phyloP scores from a whole-genome alignment of 2,329 filamentous ascomycete species.

The Monilinia fructicola region DNA sequence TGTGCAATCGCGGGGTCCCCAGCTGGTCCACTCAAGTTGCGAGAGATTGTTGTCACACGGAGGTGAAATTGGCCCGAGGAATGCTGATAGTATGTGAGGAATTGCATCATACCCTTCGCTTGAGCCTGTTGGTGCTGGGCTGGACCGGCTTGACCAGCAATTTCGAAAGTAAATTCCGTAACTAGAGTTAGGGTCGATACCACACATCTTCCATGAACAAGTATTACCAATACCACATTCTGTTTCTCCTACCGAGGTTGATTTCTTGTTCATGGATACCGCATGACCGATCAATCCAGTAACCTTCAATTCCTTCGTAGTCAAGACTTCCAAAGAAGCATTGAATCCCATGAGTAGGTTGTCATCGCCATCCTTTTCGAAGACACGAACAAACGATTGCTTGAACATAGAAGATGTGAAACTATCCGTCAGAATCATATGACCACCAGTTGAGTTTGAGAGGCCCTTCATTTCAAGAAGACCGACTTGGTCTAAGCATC shows the following conservation, averaged over 20 bases:
- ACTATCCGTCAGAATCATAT: constrained; percentile 97
- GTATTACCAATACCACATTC: constrained; percentile 98
- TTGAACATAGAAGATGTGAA: constrained; percentile 99
- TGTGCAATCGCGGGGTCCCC: constrained; percentile 94
- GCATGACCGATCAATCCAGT: constrained; percentile 96
- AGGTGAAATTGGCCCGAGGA: constrained; percentile 95
- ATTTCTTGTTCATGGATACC: constrained; percentile 97
- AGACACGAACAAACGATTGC: constrained; percentile 94
- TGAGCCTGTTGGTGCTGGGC: constrained; percentile 81
- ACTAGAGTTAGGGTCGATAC: constrained; percentile 88
- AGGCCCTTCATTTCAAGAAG: constrained; percentile 97
- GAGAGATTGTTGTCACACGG: constrained; percentile 88
- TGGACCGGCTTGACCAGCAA: constrained; percentile 88
- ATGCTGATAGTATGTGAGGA: constrained; percentile 98
- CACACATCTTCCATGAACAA: constrained; percentile 99
- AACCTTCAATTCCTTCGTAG: constrained; percentile 97
- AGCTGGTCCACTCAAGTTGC: constrained; percentile 87
- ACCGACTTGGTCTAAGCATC: constrained; percentile 95
- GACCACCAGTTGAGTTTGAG: constrained; percentile 91
- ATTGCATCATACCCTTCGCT: constrained; percentile 95
- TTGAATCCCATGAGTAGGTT: constrained; percentile 99
- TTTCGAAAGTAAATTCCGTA: constrained; percentile 98
- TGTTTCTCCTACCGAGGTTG: constrained; percentile 92
- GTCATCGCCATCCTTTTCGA: constrained; percentile 93
- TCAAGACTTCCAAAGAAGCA: constrained; percentile 89